Evolutionary conservation across 2,329 filamentous ascomycete genomes (phyloP), one percentile per base, ranked within the genome.

Genomic region (Trichoderma polysporum): DNA sequence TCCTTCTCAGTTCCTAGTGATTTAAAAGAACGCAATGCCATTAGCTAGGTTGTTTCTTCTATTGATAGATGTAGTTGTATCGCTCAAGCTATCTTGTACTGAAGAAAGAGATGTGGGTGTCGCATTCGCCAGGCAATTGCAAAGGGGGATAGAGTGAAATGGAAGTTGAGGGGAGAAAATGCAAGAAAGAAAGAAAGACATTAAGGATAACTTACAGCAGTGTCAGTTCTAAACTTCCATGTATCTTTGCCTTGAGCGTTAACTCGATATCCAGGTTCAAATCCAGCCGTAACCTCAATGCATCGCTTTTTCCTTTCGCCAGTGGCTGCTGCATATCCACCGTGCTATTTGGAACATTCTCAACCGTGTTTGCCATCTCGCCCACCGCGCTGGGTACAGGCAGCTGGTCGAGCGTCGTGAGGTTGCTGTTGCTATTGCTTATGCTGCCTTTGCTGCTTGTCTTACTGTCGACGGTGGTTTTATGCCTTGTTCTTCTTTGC

Each of bases 241-340:
- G 88, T 71, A 95, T 93, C 78, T 90, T 89, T 19, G 92, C 92
- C 83, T 94, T 95, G 68, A 95, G 84, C 73, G 93, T 90, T 69
- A 95, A 91, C 78, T 95, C 92, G 60, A 95, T 85, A 71, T 95
- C 92, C 66, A 95, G 82, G 77, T 95, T 95, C 66, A 93, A 83
- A 75, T 94, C 92, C 22, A 94, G 80, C 39, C 89, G 86, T 72
- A 95, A 78, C 75, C 41, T 33, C 63, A 77, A 71, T 45, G 91
- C 90, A 73, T 93, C 89, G 68, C 85, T 83, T 73, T 84, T 82
- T 73, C 83, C 82, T 73, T 78, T 73, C 77, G 22, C 69, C 76
- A 71, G 71, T 72, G 54, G 74, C 74, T 72, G 74, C 68, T 77
- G 71, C 68, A 79, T 74, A 68, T 79, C 75, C 65, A 80, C 72